phyloP scores from a whole-genome alignment of 2,329 filamentous ascomycete species.

The Hymenotorrendiella dingleyae region DNA sequence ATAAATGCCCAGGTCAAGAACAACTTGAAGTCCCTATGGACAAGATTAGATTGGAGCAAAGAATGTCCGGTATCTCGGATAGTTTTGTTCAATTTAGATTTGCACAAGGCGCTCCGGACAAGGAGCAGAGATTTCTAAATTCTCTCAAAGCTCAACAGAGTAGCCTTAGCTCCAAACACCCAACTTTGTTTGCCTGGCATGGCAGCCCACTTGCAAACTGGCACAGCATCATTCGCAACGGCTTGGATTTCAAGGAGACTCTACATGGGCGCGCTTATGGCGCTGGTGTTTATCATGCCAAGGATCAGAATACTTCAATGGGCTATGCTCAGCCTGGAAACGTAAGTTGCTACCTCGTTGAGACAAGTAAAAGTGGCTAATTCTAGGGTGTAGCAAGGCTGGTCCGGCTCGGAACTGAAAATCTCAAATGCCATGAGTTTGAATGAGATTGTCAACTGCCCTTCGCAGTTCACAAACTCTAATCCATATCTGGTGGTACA shows the following conservation, averaged over 20 bases:
- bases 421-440: slow-evolving; percentile 60
- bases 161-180: slow-evolving; percentile 37
- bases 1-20: slow-evolving; percentile 32
- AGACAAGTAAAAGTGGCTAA: too few relatives aligned
- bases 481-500: slow-evolving; percentile 65
- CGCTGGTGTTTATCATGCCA: slow-evolving; percentile 76
- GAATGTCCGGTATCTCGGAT: slow-evolving; percentile 52
- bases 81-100: slow-evolving; percentile 79
- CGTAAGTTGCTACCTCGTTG: slow-evolving; percentile 17
- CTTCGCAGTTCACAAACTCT: slow-evolving; percentile 50
- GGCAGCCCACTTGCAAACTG: slow-evolving; percentile 73
- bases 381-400: slow-evolving; percentile 35
- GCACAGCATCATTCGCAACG: slow-evolving; percentile 83
- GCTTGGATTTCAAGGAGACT: slow-evolving; percentile 63
- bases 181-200: slow-evolving; percentile 83
- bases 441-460: slow-evolving; percentile 79
- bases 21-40: slow-evolving; percentile 17
- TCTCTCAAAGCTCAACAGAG: slow-evolving; percentile 46
- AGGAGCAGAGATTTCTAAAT: slow-evolving; percentile 67
- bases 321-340: slow-evolving; percentile 11
- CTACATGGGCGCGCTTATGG: slow-evolving; percentile 66
- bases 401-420: slow-evolving; percentile 63
- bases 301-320: slow-evolving; percentile 48
- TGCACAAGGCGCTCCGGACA: slow-evolving; percentile 81
- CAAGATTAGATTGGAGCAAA: slow-evolving; percentile 27